Percentiles rank a stretch among this genome's conserved stretches.
These are phyloP conservation scores for Corylus avellana DNA, from an alignment of 306 rosid genomes.

Conservation along the genomic window DNA sequence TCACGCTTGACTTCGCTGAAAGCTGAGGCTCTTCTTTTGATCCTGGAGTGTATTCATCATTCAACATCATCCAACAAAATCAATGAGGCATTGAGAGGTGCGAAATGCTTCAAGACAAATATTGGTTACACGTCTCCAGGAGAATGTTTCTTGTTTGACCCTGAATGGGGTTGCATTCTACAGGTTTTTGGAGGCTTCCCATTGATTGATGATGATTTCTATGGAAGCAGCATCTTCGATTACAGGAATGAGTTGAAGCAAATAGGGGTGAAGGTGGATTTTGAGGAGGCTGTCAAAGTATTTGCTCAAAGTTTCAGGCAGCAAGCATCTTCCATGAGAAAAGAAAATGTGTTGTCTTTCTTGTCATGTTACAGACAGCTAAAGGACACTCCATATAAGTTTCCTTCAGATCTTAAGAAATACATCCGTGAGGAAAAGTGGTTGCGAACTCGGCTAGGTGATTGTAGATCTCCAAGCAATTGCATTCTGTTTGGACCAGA, in stretches of 20 bases:
- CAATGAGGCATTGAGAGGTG: conserved; percentile 23
- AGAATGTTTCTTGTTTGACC: conserved; percentile 53
- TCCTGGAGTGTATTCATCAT: conserved; percentile 39
- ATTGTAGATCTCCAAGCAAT: conserved; percentile 40
- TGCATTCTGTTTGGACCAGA: conserved; percentile 64
- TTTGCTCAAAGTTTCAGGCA: conserved; percentile 42
- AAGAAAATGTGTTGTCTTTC: conserved; percentile 42
- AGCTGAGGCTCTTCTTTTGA: conserved; percentile 47
- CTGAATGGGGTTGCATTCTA: conserved; percentile 64
- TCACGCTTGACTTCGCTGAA: conserved; percentile 33
- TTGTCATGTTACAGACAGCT: conserved; percentile 50
- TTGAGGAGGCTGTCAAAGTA: conserved; percentile 40
- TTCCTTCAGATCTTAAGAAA: conserved; percentile 31
- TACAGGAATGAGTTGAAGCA: conserved; percentile 42
- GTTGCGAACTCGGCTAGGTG: conserved; percentile 58
- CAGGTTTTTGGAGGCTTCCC: conserved; percentile 53
- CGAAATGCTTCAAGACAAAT: conserved; percentile 57
- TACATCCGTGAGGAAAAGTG: conserved; percentile 39
- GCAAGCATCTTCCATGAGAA: conserved; percentile 37
- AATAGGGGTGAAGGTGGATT: conserved; percentile 59
- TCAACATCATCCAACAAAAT: conserved; percentile 13
- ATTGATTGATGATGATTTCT: conserved; percentile 47
- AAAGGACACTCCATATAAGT: conserved; percentile 12
- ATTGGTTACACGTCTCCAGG: conserved; percentile 50
- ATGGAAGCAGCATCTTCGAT: conserved; percentile 32